These are phyloP conservation scores for Xylariaceae sp. DNA, from an alignment of 2,329 filamentous ascomycete genomes.

Conservation along the genomic window DNA sequence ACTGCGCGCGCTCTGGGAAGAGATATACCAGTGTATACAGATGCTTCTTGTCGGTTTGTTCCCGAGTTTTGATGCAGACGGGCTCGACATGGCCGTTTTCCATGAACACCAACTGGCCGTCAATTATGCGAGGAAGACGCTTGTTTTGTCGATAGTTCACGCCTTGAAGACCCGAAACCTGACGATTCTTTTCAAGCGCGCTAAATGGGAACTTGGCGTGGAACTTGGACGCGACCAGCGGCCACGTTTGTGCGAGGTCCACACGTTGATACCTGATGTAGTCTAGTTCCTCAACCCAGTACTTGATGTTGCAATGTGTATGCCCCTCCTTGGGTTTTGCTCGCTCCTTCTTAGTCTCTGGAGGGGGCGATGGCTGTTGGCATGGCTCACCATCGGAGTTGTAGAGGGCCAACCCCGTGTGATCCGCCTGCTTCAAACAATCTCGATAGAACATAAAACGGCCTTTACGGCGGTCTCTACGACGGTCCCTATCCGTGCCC, in stretches of 20 bases:
- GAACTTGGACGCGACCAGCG: conserved; percentile 30
- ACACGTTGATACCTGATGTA: conserved; percentile 41
- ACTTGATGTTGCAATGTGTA: conserved; percentile 43
- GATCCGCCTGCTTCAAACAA: neutral
- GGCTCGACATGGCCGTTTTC: conserved; percentile 38
- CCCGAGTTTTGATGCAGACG: conserved; percentile 31
- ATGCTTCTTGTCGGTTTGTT: conserved; percentile 37
- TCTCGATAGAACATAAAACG: no score
- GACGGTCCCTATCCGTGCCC: no score
- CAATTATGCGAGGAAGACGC: conserved; percentile 32
- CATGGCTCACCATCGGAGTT: neutral
- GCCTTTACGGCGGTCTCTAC: no score
- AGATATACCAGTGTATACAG: conserved; percentile 44
- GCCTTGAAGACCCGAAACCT: conserved; percentile 40
- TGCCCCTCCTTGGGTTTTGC: conserved; percentile 14
- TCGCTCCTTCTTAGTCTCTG: conserved; percentile 16
- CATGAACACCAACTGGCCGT: conserved; percentile 33
- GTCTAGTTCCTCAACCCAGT: conserved; percentile 38
- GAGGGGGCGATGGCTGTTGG: conserved; percentile 10
- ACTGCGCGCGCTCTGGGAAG: conserved; percentile 56
- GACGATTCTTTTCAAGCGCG: conserved; percentile 15
- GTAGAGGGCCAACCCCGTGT: neutral
- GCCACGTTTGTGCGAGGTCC: conserved; percentile 37
- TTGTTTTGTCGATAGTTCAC: conserved; percentile 41
- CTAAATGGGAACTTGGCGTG: conserved; percentile 32